Conservation (phyloP, 208 protist species). For the Trypanosoma platydactyli region DNA sequence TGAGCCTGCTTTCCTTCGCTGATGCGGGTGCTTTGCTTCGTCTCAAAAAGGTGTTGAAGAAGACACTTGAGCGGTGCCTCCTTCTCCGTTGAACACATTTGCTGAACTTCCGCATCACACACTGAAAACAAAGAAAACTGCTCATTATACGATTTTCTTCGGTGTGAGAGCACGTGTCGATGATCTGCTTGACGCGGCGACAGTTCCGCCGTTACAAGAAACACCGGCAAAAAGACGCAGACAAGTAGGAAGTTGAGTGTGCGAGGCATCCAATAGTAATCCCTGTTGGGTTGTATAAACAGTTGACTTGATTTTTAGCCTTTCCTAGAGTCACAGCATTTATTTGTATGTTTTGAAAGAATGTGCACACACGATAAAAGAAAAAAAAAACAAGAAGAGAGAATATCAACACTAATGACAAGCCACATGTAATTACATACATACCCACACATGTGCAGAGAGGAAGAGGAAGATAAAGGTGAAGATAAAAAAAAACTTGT, state of each 20-base stretch:
- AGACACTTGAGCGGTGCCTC: conserved; percentile 28
- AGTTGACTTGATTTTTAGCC: too few species aligned
- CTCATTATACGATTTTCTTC: neutral
- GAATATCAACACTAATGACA: neutral
- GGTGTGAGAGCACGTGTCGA: neutral
- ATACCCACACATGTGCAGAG: neutral
- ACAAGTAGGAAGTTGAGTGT: too few species aligned
- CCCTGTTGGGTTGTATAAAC: too few species aligned
- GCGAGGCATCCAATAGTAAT: too few species aligned
- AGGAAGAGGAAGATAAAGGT: neutral
- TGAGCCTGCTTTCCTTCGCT: neutral
- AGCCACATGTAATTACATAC: too few species aligned
- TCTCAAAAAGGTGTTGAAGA: conserved; percentile 9
- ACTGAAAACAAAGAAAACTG: conserved; percentile 13
- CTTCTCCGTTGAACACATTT: conserved; percentile 10
- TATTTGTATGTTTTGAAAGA: too few species aligned
- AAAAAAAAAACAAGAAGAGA: conserved; percentile 13
- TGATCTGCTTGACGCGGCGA: neutral
- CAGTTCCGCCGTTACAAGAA: neutral
- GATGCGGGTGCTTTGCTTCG: neutral
- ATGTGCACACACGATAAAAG: too few species aligned
- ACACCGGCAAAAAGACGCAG: conserved; percentile 2
- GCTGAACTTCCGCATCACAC: conserved; percentile 13
- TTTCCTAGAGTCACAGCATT: too few species aligned
- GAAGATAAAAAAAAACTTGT: neutral